phyloP scores from a whole-genome alignment of 768 basidiomycete species.

The Amanita polypyramis region DNA sequence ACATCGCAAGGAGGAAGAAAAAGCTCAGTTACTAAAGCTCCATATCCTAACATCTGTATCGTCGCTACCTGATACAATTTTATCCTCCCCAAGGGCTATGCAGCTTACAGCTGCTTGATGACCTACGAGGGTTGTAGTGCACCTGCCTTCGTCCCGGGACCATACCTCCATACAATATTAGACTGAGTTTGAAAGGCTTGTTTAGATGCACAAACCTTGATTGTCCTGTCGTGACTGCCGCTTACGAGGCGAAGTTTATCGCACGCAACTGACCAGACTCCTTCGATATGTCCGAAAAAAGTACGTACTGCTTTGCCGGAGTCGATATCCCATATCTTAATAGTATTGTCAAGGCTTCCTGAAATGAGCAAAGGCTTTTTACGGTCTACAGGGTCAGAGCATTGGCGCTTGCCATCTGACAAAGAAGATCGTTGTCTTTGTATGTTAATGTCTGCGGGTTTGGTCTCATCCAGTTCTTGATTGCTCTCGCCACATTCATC shows the following conservation, averaged over 20 bases:
- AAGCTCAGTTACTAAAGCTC: conserved; percentile 44
- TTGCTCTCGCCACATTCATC: conserved; percentile 37
- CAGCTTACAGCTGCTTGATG: conserved; percentile 94
- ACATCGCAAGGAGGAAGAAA: background rate
- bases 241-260: conserved; percentile 89
- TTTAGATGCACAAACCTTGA: conserved; percentile 57
- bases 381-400: conserved; percentile 9
- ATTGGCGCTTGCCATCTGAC: background rate
- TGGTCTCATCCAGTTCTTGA: conserved; percentile 8
- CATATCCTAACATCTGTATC: conserved; percentile 84
- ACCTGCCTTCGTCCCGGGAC: conserved; percentile 83
- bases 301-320: conserved; percentile 69
- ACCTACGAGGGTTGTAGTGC: conserved; percentile 83
- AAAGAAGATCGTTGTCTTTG: background rate
- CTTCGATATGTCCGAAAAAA: conserved; percentile 96
- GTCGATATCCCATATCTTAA: conserved; percentile 94
- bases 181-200: conserved; percentile 6
- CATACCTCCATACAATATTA: conserved; percentile 55
- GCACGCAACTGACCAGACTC: conserved; percentile 92
- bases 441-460: background rate
- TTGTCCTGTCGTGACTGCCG: conserved; percentile 92
- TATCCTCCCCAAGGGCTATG: conserved; percentile 84
- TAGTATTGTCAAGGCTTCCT: conserved; percentile 88
- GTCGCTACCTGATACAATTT: conserved; percentile 94
- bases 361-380: conserved; percentile 75